These are phyloP conservation scores for Dactylis glomerata DNA, from an alignment of 176 grass and related monocot genomes.

Conservation along the genomic window DNA sequence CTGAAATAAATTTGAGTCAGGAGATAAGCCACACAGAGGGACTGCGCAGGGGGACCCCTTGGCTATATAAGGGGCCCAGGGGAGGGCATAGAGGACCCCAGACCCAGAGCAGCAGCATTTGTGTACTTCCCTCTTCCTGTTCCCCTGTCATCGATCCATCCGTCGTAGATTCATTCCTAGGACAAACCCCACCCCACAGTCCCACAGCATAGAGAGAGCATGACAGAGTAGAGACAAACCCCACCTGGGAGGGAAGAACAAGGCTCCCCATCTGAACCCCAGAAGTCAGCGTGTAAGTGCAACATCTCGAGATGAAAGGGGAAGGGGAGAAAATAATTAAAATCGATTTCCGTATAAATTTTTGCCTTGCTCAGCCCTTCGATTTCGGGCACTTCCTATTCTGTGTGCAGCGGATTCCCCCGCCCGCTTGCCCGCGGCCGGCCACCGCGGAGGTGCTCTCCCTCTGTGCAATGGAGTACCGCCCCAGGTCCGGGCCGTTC, in stretches of 20 bases:
- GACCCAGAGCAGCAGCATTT: neutral
- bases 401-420: neutral
- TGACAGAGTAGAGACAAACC: too few species aligned
- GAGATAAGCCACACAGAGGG: neutral
- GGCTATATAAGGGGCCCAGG: slow-evolving; percentile 21
- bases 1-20: neutral
- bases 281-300: neutral
- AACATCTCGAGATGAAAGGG: neutral
- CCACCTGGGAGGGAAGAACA: too few species aligned
- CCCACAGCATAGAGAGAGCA: neutral
- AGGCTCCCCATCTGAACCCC: neutral
- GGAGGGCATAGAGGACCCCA: neutral
- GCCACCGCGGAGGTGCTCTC: neutral
- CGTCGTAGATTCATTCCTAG: neutral
- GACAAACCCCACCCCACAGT: neutral
- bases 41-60: neutral
- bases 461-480: neutral
- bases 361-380: neutral
- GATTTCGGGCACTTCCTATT: slow-evolving; percentile 10
- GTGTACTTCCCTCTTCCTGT: neutral
- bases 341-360: neutral
- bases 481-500: neutral
- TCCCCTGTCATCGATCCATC: neutral
- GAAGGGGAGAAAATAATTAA: neutral
- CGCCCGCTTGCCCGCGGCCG: neutral